Evolutionary conservation across 148 eudicot genomes (phyloP), one percentile per base, ranked within the genome.

Genomic region (Talinum fruticosum): DNA sequence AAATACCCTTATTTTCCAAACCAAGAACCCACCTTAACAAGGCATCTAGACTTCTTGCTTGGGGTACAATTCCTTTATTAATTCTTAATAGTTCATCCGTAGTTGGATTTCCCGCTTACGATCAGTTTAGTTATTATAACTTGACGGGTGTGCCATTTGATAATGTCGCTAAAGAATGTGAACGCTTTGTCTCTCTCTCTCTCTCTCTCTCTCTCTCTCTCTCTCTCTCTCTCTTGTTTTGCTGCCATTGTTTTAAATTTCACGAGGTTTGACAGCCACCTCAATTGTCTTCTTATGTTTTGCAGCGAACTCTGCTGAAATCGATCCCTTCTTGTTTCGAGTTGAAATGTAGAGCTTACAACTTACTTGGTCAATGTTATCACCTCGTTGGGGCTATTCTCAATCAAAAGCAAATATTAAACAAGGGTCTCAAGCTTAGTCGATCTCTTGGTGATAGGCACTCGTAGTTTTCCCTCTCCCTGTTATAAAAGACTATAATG

Each of bases 271-370:
- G 49, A 10, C 1, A 0, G n/a, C n/a, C n/a, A n/a, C 26, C 36
- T 28, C 21, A 45, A 23, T 66, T 75, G n/a, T n/a, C n/a, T n/a
- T n/a, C n/a, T n/a, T n/a, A n/a, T n/a, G n/a, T n/a, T n/a, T n/a
- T n/a, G n/a, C 96, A 95, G 98, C 97, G 93, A 93, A 79, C 93
- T 72, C 88, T 96, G 54, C 83, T 96, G 88, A 96, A 91, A 84
- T 88, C 97, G 7, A 93, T 96, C 69, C 97, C 99, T 24, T 91
- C 99, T 2, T 93, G 93, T 87, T 93, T 96, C 80, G 97, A 96
- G 85, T 79, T 96, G 84, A 96, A 96, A 86, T 93, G 93, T 78
- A 90, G 97, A 86, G 89, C 93, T 28, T 90, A 81, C 81, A 93
- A 95, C 86, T 82, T 96, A 61, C 86, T 96, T 59, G 87, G 95